These are phyloP conservation scores for Hirsutella minnesotensis DNA, from an alignment of 2,329 filamentous ascomycete genomes.

Conservation along the genomic window DNA sequence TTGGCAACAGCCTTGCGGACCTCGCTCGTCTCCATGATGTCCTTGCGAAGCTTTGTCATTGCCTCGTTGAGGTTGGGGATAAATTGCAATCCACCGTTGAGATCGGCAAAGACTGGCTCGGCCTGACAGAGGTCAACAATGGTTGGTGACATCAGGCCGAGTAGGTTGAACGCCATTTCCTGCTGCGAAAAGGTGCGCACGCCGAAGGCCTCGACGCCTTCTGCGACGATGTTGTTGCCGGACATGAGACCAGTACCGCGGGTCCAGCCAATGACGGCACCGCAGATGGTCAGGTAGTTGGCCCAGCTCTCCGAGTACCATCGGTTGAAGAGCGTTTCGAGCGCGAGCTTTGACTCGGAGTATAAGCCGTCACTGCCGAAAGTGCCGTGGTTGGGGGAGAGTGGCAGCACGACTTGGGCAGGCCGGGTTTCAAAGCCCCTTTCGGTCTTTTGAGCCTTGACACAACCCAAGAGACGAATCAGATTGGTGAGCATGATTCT, in stretches of 20 bases:
- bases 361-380: slow-evolving; percentile 97
- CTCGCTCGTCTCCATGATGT: slow-evolving; percentile 90
- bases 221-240: slow-evolving; percentile 93
- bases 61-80: slow-evolving; percentile 89
- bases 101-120: slow-evolving; percentile 91
- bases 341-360: slow-evolving; percentile 91
- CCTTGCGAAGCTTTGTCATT: slow-evolving; percentile 87
- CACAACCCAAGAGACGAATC: slow-evolving; percentile 74
- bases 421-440: slow-evolving; percentile 89
- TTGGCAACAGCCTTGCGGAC: slow-evolving; percentile 88
- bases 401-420: slow-evolving; percentile 87
- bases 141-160: slow-evolving; percentile 87
- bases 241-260: slow-evolving; percentile 97
- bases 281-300: slow-evolving; percentile 95
- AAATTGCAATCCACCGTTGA: slow-evolving; percentile 96
- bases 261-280: slow-evolving; percentile 97
- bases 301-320: slow-evolving; percentile 98
- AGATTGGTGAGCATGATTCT: slow-evolving; percentile 99
- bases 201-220: slow-evolving; percentile 91
- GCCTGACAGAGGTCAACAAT: slow-evolving; percentile 93
- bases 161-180: slow-evolving; percentile 98
- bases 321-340: slow-evolving; percentile 96
- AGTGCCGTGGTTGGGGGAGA: slow-evolving; percentile 96
- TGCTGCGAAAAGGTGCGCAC: slow-evolving; percentile 98
- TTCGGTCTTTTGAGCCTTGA: slow-evolving; percentile 83